Evolutionary conservation across 257 asterid species (phyloP).

Genomic region (Nicotiana knightiana): DNA sequence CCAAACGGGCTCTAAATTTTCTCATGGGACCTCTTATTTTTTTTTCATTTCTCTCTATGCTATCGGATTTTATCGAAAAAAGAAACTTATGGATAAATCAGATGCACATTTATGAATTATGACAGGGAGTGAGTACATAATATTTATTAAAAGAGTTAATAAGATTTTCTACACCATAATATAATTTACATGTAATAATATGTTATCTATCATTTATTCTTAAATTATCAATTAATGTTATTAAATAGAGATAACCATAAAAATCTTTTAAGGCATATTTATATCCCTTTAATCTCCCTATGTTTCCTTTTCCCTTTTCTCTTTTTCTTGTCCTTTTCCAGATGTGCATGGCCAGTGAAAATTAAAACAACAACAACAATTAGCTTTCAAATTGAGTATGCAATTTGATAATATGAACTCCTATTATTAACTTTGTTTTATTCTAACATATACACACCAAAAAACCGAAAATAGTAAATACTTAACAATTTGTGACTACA

Average conservation of each 20-base stretch:
- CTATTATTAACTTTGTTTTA: neutral
- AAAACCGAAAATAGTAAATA: no score
- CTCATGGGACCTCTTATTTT: neutral
- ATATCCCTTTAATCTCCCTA: neutral
- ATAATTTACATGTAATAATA: no score
- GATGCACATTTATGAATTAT: neutral
- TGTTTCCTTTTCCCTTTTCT: neutral
- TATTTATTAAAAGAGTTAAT: no score
- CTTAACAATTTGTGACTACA: no score
- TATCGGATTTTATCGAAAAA: no score
- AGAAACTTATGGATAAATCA: neutral
- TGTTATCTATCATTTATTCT: no score
- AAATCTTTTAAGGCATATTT: no score
- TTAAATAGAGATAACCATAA: no score
- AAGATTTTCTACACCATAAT: no score
- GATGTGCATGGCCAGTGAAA: neutral
- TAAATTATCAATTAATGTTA: no score
- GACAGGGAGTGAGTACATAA: neutral
- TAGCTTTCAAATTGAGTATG: neutral
- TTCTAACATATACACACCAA: neutral
- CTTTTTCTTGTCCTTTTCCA: neutral
- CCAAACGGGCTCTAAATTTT: no score
- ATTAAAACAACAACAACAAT: neutral
- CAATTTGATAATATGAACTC: neutral
- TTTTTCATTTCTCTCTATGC: neutral